phyloP scores from a whole-genome alignment of 371 early-diverging fungal species.

The Mucor sp. region DNA sequence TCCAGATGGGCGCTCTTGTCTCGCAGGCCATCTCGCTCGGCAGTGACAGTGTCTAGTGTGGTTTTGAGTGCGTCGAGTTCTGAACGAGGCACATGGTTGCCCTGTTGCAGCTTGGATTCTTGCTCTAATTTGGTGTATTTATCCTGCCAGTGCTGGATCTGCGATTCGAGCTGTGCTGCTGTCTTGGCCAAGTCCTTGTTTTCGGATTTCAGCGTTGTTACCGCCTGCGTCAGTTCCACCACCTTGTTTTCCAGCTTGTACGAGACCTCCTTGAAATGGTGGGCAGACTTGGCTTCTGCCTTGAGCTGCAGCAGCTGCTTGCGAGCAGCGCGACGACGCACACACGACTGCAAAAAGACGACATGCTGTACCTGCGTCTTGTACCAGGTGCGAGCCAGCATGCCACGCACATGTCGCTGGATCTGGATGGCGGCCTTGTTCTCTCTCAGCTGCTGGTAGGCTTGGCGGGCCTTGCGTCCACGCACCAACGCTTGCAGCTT shows the following conservation, averaged over 20 bases:
- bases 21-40: constrained; percentile 40
- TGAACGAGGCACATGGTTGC: constrained; percentile 56
- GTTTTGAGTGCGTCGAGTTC: constrained; percentile 58
- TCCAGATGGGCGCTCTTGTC: constrained; percentile 60
- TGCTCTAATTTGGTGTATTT: constrained; percentile 60
- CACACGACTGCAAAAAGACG: constrained; percentile 77
- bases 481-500: constrained; percentile 55
- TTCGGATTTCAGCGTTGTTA: constrained; percentile 71
- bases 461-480: constrained; percentile 53
- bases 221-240: constrained; percentile 84
- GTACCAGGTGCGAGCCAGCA: constrained; percentile 64
- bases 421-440: constrained; percentile 74
- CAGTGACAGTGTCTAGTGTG: constrained; percentile 39
- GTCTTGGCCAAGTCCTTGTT: constrained; percentile 57
- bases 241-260: constrained; percentile 94
- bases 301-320: constrained; percentile 63
- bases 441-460: constrained; percentile 48
- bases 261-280: constrained; percentile 90
- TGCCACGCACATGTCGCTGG: constrained; percentile 65
- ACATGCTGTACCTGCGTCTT: constrained; percentile 55
- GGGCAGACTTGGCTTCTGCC: constrained; percentile 85
- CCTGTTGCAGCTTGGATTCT: constrained; percentile 46
- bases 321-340: constrained; percentile 77
- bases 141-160: constrained; percentile 67
- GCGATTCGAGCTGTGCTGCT: constrained; percentile 59